A percentile compares a stretch with the other conserved stretches of the same genome.
phyloP scores from a whole-genome alignment of 2,329 filamentous ascomycete genomes.

The Trichoderma sp. region DNA sequence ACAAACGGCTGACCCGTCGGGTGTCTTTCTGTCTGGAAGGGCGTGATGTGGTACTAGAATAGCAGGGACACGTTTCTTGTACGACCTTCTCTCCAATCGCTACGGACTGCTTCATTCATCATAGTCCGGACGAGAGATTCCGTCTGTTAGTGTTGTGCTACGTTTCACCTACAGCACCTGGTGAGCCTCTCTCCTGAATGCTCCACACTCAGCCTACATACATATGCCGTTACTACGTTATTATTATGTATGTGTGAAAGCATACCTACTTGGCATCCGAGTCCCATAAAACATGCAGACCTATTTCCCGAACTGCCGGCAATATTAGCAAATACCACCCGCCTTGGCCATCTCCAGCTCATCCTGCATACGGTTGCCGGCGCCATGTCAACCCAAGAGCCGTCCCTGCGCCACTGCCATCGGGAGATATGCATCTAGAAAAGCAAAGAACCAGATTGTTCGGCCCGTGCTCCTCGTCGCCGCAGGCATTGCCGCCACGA shows the following conservation, averaged over 20 bases:
- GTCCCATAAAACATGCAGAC: not conserved
- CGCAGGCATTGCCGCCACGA: not conserved
- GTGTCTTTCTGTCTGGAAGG: not conserved
- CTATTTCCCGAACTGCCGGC: not conserved
- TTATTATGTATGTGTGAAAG: not conserved
- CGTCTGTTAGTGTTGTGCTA: not conserved
- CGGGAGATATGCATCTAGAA: not conserved
- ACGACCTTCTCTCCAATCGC: not conserved
- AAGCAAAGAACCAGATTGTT: not conserved
- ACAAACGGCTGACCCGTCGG: not conserved
- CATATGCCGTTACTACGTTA: not conserved
- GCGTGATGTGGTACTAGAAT: not conserved
- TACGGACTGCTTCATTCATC: not conserved
- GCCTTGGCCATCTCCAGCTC: not conserved
- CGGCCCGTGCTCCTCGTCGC: not conserved
- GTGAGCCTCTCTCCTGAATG: not conserved
- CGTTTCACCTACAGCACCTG: not conserved
- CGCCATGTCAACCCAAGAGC: not conserved
- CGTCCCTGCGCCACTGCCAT: constrained; percentile 2
- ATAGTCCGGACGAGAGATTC: not conserved
- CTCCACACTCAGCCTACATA: not conserved
- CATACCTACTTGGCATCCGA: not conserved
- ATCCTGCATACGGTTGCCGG: not conserved
- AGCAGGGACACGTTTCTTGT: not conserved
- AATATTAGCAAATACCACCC: not conserved